These are phyloP conservation scores for Durotheca rogersii DNA, from an alignment of 495 filamentous ascomycete species.

Conservation along the genomic window DNA sequence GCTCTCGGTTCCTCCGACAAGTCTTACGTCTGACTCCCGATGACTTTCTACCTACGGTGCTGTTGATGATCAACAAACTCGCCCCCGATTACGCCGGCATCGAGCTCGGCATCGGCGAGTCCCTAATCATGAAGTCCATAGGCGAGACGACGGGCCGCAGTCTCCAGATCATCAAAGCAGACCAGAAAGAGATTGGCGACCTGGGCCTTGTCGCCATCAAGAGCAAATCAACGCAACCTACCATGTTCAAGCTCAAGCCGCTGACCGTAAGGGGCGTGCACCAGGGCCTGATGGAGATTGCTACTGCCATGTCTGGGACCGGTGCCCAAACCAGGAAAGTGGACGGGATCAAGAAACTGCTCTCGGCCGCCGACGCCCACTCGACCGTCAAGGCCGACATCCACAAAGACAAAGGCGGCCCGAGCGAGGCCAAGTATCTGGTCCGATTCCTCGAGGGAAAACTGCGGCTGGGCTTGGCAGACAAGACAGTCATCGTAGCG, in stretches of 20 bases:
- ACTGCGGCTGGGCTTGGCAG: slow-evolving; percentile 83
- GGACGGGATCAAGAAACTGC: slow-evolving; percentile 88
- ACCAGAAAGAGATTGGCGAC: slow-evolving; percentile 95
- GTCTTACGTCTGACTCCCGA: slow-evolving; percentile 86
- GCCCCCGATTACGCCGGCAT: slow-evolving; percentile 95
- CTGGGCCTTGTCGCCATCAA: slow-evolving; percentile 93
- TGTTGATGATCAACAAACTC: slow-evolving; percentile 97
- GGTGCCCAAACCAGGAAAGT: slow-evolving; percentile 90
- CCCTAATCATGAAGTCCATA: slow-evolving; percentile 97
- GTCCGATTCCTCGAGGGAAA: slow-evolving; percentile 94
- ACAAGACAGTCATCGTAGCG: slow-evolving; percentile 85
- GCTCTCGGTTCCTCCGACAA: slow-evolving; percentile 86
- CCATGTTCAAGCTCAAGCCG: slow-evolving; percentile 95
- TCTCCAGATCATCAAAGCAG: slow-evolving; percentile 80
- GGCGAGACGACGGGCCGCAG: slow-evolving; percentile 90
- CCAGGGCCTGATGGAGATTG: slow-evolving; percentile 84
- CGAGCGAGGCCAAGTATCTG: slow-evolving; percentile 92
- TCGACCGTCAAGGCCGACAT: slow-evolving; percentile 79
- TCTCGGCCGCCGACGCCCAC: slow-evolving; percentile 79
- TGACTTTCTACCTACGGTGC: slow-evolving; percentile 81
- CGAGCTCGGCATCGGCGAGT: slow-evolving; percentile 95
- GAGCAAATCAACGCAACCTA: slow-evolving; percentile 87
- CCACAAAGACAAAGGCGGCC: slow-evolving; percentile 86
- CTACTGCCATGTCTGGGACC: slow-evolving; percentile 81
- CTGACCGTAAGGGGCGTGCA: slow-evolving; percentile 85